These are phyloP conservation scores for Sonneratia alba DNA, from an alignment of 345 rosid species.

Conservation along the genomic window DNA sequence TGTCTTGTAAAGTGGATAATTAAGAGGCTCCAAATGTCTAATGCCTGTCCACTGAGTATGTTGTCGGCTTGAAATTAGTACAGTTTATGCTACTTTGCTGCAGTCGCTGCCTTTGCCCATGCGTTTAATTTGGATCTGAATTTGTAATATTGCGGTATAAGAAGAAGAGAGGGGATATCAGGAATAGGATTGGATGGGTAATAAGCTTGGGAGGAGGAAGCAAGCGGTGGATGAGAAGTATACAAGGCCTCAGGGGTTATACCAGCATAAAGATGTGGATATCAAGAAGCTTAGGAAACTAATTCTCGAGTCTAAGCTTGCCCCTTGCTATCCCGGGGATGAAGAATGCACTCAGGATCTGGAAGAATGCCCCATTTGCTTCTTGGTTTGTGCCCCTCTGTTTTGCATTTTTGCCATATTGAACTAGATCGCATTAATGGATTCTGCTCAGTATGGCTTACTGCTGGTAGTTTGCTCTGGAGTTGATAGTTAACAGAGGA, in stretches of 20 bases:
- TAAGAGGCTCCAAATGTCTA: constrained; percentile 1
- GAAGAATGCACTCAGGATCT: constrained; percentile 68
- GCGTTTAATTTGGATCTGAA: background rate
- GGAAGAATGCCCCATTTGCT: constrained; percentile 98
- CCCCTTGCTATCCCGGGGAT: constrained; percentile 95
- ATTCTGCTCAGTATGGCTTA: background rate
- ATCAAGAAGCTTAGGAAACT: constrained; percentile 89
- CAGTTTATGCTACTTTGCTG: background rate
- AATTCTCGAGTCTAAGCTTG: constrained; percentile 88
- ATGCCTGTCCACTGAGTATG: constrained; percentile 1
- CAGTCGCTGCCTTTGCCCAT: background rate
- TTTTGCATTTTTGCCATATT: background rate
- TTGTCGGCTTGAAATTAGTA: background rate
- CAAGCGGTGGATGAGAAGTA: constrained; percentile 88
- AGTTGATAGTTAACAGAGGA: background rate
- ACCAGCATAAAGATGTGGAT: constrained; percentile 85
- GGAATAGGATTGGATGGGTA: constrained; percentile 56
- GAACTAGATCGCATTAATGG: background rate
- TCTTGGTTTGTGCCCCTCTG: constrained; percentile 51
- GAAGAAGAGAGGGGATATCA: background rate
- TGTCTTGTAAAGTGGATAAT: constrained; percentile 3
- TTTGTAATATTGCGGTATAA: background rate
- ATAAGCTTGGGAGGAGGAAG: constrained; percentile 79
- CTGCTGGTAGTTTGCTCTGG: no score
- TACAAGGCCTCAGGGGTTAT: constrained; percentile 88